Conservation (phyloP, 2,329 filamentous ascomycete genomes). For the Ceratocystis diversiconidia region DNA sequence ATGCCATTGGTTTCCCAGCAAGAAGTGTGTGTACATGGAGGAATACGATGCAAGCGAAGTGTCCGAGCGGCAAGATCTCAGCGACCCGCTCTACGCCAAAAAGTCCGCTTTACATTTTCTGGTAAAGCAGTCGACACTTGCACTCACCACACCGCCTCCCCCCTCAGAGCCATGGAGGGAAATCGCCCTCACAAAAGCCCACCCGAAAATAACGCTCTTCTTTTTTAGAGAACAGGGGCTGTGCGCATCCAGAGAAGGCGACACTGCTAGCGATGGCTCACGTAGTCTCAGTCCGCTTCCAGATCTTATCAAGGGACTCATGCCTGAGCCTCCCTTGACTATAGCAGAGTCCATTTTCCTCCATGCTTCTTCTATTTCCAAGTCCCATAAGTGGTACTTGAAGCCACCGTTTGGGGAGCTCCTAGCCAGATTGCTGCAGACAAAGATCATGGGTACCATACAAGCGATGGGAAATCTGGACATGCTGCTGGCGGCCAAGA, state of each 20-base stretch:
- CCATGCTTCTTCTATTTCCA: background rate
- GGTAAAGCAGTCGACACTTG: no score
- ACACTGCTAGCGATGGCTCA: background rate
- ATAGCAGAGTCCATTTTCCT: background rate
- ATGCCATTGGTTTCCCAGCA: background rate
- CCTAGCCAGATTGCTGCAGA: background rate
- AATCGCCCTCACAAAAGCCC: background rate
- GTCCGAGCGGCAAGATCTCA: background rate
- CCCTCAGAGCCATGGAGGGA: background rate
- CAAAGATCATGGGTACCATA: background rate
- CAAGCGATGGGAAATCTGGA: background rate
- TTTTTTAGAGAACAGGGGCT: background rate
- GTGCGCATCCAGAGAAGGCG: background rate
- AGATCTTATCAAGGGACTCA: background rate
- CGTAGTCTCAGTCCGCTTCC: background rate
- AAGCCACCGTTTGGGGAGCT: background rate
- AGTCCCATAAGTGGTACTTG: background rate
- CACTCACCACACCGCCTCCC: no score
- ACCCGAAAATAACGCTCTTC: background rate
- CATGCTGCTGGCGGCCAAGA: background rate
- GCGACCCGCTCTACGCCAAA: background rate
- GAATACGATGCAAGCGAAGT: background rate
- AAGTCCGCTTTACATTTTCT: background rate
- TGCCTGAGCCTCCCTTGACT: background rate
- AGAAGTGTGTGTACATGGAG: background rate